Base-by-base conservation (phyloP, 192 early-diverging fungal genomes). In the Backusella luteola region DNA sequence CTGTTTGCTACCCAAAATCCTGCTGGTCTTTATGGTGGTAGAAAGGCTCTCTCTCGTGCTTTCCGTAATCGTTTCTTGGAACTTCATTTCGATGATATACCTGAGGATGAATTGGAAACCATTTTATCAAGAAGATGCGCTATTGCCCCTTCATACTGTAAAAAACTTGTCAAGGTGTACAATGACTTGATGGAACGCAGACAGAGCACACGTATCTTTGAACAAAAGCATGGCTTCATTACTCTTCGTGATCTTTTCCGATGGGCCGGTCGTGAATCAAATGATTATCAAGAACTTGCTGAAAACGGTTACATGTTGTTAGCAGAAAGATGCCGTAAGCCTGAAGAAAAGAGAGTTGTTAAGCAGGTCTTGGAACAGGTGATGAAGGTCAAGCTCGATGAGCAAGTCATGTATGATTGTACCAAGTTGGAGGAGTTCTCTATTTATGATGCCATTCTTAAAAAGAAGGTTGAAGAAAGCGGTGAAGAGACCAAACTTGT, bases 1-100 rank as follows among this genome's bases (percentile, higher is more conserved):
- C 89, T 99, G 14, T 99, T 99, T 87, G 98, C 98, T 32, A 99
- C 98, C 23, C 98, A 99, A 83, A 99, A 99, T 81, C 98, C 98
- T 5, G 92, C 98, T n/a, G 97, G 97, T 6, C 84, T 95, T 34
- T 99, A 99, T 81, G 97, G 96, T 71, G 98, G 98, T 11, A 93
- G 98, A 63, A 98, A 99, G 81, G 92, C 92, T 41, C 88, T 99
- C 23, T 97, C 96, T 0, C 88, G 97, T 11, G 98, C 98, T 0
- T 99, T 99, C 91, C 90, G 97, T 17, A 99, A 98, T 82, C 90
- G 98, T 76, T 99, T 99, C 81, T 80, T 98, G 68, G 98, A 99
- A 80, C 85, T 99, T 53, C 94, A 98, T 77, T 99, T 99, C 81
- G 92, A 92, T 76, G 98, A 99, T 80, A 96, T 99, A 53, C 98